phyloP scores from a whole-genome alignment of 176 grass and related monocot species.

The Lolium multiflorum region DNA sequence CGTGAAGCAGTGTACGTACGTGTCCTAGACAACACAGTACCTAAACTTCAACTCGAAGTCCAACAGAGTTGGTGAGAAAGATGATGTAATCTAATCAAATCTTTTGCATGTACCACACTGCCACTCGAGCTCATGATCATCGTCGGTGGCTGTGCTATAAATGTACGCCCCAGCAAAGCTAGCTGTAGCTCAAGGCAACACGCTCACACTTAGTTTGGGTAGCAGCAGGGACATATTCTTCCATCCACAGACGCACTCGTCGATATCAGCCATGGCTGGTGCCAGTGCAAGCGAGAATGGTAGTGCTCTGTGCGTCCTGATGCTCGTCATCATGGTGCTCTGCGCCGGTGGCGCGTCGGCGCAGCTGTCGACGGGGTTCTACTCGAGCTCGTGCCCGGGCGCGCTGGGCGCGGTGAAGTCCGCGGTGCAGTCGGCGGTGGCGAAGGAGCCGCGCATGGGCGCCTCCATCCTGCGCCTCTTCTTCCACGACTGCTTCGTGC shows the following conservation, averaged over 20 bases:
- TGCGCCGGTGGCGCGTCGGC: neutral
- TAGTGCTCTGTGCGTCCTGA: neutral
- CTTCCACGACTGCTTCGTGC: conserved; percentile 85
- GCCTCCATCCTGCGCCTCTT: conserved; percentile 83
- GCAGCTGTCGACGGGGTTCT: conserved; percentile 49
- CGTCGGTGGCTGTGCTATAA: neutral
- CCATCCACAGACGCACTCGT: neutral
- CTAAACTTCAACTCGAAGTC: conserved; percentile 35
- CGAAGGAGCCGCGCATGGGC: conserved; percentile 63
- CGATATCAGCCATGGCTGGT: neutral
- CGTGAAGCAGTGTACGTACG: neutral
- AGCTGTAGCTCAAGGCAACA: conserved; percentile 21
- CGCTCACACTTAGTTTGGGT: neutral
- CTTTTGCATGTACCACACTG: neutral
- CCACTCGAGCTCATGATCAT: neutral
- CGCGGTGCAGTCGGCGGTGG: conserved; percentile 56
- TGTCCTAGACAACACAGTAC: neutral
- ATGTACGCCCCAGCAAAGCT: neutral
- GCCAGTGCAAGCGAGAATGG: neutral
- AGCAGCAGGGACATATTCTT: neutral
- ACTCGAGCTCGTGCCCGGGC: conserved; percentile 66
- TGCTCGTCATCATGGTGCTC: neutral
- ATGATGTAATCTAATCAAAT: conserved; percentile 24
- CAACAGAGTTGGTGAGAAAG: conserved; percentile 24
- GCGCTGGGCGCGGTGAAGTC: conserved; percentile 44